Evolutionary conservation across 2,329 filamentous ascomycete genomes (phyloP), one percentile per base, ranked within the genome.

Genomic region (Penicillium sp.): DNA sequence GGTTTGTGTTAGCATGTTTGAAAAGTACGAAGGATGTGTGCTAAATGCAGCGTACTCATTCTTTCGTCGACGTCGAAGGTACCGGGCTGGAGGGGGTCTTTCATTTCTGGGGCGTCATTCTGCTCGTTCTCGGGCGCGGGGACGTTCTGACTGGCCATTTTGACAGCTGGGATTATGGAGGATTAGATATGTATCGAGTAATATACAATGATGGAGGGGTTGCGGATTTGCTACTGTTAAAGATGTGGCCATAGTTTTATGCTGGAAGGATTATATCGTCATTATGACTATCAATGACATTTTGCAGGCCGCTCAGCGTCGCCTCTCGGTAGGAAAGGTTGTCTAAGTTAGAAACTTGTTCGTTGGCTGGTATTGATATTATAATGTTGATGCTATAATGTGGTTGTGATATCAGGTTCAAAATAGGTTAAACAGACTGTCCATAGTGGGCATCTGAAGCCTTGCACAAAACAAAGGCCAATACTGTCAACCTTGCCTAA

Each of bases 241-340:
- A 19, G 17, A 14, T 16, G 30, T 36, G 37, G 30, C 37, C 25
- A 19, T 28, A 35, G 6, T 26, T 54, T 17, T 54, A 54, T 42
- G 10, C 16, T 35, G 5, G 12, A 2, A 10, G 1, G 11, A 19
- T 42, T 38, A 11, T 8, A 2, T 35, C 37, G 51, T 54, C 51
- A 54, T 54, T 16, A 50, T 54, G 51, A 54, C 51, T 42, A 36
- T 54, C 22, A 12, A 54, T 54, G 51, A 37, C 44, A 54, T 54
- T 50, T 48, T 22, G 11, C 1, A 25, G 16, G 22, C 37, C 12
- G 44, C 51, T 22, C 14, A 10, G 3, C 11, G 7, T 49, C 16
- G 51, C 51, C 51, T 22, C 51, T 36, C 5, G 2, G 2, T 10
- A 30, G 11, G 26, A n/a, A 11, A 0, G 5, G 14, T 7, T 14